These are phyloP conservation scores for Penstemon eatonii DNA, from an alignment of 257 asterid species.

Conservation along the genomic window DNA sequence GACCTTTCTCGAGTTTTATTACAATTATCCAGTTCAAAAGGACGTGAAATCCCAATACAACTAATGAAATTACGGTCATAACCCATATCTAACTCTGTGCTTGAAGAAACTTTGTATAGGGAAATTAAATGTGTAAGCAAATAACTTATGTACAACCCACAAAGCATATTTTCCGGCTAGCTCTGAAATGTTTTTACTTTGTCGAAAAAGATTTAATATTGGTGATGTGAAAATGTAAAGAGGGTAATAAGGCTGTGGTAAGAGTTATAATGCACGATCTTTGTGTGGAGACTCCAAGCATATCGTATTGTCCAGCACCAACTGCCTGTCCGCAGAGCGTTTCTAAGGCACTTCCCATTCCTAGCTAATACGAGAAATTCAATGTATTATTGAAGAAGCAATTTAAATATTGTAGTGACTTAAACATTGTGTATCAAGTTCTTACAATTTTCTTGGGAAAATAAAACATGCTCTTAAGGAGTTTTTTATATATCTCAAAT, in stretches of 20 bases:
- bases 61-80: conserved; percentile 57
- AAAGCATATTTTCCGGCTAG: conserved; percentile 64
- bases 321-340: conserved; percentile 90
- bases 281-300: conserved; percentile 76
- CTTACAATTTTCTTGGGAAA: neutral
- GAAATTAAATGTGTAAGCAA: conserved; percentile 71
- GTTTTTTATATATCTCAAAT: neutral
- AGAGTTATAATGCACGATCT: conserved; percentile 68
- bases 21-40: conserved; percentile 71
- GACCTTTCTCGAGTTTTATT: conserved; percentile 49
- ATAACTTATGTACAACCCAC: conserved; percentile 76
- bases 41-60: conserved; percentile 55
- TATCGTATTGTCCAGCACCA: conserved; percentile 63
- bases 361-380: conserved; percentile 53
- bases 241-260: conserved; percentile 51
- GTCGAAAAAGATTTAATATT: conserved; percentile 49
- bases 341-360: conserved; percentile 94
- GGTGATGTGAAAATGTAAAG: conserved; percentile 62
- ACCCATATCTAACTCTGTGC: conserved; percentile 89
- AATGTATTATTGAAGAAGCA: neutral
- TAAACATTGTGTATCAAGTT: neutral
- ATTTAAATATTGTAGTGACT: neutral
- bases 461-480: too few relatives aligned
- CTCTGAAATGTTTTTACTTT: conserved; percentile 44
- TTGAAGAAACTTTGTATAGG: conserved; percentile 79